Percentiles rank a stretch among this genome's conserved stretches.
These are phyloP conservation scores for Coemansia sp. DNA, from an alignment of 192 early-diverging fungal genomes.

Conservation along the genomic window DNA sequence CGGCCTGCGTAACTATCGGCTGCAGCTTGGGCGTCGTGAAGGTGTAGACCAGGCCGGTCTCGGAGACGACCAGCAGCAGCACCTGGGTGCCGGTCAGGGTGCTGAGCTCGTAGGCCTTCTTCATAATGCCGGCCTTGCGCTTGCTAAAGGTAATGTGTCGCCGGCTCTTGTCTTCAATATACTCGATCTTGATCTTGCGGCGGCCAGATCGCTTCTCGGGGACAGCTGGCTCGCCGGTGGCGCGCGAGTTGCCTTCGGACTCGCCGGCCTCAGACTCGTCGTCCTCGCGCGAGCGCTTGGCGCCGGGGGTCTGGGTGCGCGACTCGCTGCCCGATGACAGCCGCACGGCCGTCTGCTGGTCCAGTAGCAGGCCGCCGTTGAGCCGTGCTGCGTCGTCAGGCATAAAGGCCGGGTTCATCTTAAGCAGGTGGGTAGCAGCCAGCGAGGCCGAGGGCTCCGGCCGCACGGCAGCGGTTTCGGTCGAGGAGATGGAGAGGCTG, in stretches of 20 bases:
- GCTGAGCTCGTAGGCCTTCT: slow-evolving; percentile 93
- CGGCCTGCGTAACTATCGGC: slow-evolving; percentile 83
- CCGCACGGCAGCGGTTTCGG: slow-evolving; percentile 28
- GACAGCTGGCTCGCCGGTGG: slow-evolving; percentile 1
- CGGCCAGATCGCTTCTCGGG: slow-evolving; percentile 67
- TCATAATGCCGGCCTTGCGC: slow-evolving; percentile 96
- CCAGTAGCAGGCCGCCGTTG: slow-evolving; percentile 18
- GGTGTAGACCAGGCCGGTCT: slow-evolving; percentile 92
- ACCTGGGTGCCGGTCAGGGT: slow-evolving; percentile 94
- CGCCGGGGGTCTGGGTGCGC: slow-evolving; percentile 37
- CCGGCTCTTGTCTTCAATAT: slow-evolving; percentile 87
- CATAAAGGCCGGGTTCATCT: slow-evolving; percentile 46
- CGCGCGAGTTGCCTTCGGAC: slow-evolving; percentile 50
- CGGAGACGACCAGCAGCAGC: slow-evolving; percentile 85
- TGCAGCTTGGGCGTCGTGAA: slow-evolving; percentile 92
- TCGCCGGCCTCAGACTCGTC: slow-evolving; percentile 64
- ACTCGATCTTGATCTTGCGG: slow-evolving; percentile 95
- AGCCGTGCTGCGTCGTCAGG: slow-evolving; percentile 32
- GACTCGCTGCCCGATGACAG: slow-evolving; percentile 35
- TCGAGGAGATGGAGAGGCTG: slow-evolving; percentile 41
- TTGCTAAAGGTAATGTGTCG: slow-evolving; percentile 94
- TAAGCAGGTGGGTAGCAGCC: slow-evolving; percentile 19
- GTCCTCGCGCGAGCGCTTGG: slow-evolving; percentile 48
- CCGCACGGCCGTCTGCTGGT: slow-evolving; percentile 19
- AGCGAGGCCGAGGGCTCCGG: slow-evolving; percentile 10